Conservation (phyloP, 1,139 yeast species). For the Blastobotrys raffinosifermentans region DNA sequence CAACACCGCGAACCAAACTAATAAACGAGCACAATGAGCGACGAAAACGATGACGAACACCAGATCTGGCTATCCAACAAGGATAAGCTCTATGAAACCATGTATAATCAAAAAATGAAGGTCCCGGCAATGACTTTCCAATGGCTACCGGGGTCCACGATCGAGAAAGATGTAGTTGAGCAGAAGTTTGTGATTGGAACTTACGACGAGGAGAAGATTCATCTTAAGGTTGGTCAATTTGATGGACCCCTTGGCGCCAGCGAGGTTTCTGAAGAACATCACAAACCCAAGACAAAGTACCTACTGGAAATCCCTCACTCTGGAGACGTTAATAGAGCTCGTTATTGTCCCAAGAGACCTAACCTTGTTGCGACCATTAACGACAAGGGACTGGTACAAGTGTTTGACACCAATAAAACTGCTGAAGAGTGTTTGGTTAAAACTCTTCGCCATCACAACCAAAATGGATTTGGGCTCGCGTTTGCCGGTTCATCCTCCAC, state of each 20-base stretch:
- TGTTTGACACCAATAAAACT: conserved; percentile 49
- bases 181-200: conserved; percentile 10
- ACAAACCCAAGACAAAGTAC: background rate
- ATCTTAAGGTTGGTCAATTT: background rate
- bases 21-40: background rate
- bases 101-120: conserved; percentile 6
- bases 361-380: conserved; percentile 68
- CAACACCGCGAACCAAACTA: background rate
- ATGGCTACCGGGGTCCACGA: conserved; percentile 11
- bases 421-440: conserved; percentile 14
- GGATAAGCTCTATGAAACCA: conserved; percentile 9
- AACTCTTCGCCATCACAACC: conserved; percentile 51
- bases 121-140: conserved; percentile 11
- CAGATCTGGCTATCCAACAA: conserved; percentile 9
- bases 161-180: conserved; percentile 1
- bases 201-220: conserved; percentile 1
- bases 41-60: conserved; percentile 5
- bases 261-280: background rate
- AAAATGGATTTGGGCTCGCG: conserved; percentile 59
- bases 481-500: conserved; percentile 46
- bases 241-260: background rate
- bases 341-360: conserved; percentile 72
- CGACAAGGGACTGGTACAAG: conserved; percentile 63
- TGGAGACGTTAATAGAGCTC: conserved; percentile 62
- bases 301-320: conserved; percentile 34